These are phyloP conservation scores for Rhododendron vialii DNA, from an alignment of 148 eudicot species.

Conservation along the genomic window DNA sequence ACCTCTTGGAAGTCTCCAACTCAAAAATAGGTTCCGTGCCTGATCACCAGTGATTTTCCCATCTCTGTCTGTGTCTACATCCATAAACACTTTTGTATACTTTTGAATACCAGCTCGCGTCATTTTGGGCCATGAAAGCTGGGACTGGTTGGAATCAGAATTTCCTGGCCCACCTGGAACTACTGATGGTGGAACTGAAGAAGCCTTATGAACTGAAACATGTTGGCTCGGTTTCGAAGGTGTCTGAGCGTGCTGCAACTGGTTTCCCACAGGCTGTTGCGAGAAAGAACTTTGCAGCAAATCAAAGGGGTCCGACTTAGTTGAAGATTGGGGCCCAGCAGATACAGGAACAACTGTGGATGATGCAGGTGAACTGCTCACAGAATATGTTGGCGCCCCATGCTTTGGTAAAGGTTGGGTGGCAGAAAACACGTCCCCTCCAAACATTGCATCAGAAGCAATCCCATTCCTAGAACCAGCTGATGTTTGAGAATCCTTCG, in stretches of 20 bases:
- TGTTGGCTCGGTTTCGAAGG: conserved; percentile 47
- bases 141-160: conserved; percentile 49
- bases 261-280: conserved; percentile 46
- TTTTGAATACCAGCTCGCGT: conserved; percentile 80
- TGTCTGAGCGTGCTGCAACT: conserved; percentile 39
- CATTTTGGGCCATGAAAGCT: conserved; percentile 92
- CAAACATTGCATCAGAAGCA: conserved; percentile 51
- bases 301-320: conserved; percentile 56
- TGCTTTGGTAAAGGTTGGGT: conserved; percentile 41
- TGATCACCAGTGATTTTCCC: conserved; percentile 89
- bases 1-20: conserved; percentile 99
- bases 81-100: conserved; percentile 84
- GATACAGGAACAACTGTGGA: conserved; percentile 51
- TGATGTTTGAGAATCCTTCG: conserved; percentile 40
- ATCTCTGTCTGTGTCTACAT: conserved; percentile 89
- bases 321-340: conserved; percentile 37
- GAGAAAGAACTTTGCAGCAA: conserved; percentile 55
- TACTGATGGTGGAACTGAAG: conserved; percentile 42
- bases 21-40: conserved; percentile 85
- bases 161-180: conserved; percentile 33
- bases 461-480: conserved; percentile 51
- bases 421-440: conserved; percentile 70
- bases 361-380: conserved; percentile 30
- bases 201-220: conserved; percentile 36
- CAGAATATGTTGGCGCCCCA: conserved; percentile 32